A percentile compares a stretch with the other conserved stretches of the same genome.
phyloP scores from a whole-genome alignment of 805 yeast species.

The Priceomyces medius region DNA sequence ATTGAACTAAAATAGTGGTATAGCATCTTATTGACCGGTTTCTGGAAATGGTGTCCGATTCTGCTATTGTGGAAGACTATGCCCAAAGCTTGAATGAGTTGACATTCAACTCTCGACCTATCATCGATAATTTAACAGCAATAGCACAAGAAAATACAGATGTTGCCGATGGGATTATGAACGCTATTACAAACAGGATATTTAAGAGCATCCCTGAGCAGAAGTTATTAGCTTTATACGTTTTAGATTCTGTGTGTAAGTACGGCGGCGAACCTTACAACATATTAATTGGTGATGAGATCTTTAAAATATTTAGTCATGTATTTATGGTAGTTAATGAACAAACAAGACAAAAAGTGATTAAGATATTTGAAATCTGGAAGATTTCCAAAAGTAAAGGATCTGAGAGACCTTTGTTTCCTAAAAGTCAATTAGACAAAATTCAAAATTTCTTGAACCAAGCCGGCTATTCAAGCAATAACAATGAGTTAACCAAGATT shows the following conservation, averaged over 20 bases:
- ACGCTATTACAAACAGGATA: slow-evolving; percentile 73
- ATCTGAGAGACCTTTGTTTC: slow-evolving; percentile 70
- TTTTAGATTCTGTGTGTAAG: slow-evolving; percentile 89
- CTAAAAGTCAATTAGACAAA: slow-evolving; percentile 61
- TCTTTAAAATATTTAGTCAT: slow-evolving; percentile 68
- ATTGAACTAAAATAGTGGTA: not conserved
- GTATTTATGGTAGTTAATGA: slow-evolving; percentile 81
- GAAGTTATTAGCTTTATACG: slow-evolving; percentile 79
- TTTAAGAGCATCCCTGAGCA: slow-evolving; percentile 76
- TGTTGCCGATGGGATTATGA: slow-evolving; percentile 73
- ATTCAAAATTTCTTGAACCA: slow-evolving; percentile 67
- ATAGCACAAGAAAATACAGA: slow-evolving; percentile 83
- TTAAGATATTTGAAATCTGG: slow-evolving; percentile 87
- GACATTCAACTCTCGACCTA: slow-evolving; percentile 86
- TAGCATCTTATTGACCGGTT: not conserved
- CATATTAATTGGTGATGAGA: slow-evolving; percentile 65
- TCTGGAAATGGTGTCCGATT: slow-evolving; percentile 7
- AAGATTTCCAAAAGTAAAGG: slow-evolving; percentile 58
- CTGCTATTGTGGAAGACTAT: slow-evolving; percentile 51
- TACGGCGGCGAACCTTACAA: slow-evolving; percentile 89
- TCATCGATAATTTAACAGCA: slow-evolving; percentile 78
- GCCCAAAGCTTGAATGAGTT: slow-evolving; percentile 68
- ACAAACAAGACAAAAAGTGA: slow-evolving; percentile 67
- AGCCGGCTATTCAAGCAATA: slow-evolving; percentile 8
- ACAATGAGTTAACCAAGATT: slow-evolving; percentile 18